Evolutionary conservation across 805 yeast genomes (phyloP).

Genomic region (Candida bentonensis): DNA sequence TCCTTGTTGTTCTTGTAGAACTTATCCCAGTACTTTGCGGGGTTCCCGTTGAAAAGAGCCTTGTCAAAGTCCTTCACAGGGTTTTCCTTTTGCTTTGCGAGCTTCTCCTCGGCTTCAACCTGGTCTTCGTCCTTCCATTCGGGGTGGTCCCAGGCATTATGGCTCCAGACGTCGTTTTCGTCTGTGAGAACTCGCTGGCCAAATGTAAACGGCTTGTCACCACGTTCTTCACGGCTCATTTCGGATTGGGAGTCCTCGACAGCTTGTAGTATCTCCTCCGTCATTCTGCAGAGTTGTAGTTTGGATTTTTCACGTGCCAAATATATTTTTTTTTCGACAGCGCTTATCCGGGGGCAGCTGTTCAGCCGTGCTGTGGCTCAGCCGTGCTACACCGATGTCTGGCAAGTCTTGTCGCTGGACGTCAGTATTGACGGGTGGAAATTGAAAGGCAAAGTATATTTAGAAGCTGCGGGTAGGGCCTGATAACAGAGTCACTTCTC

Average conservation of each 20-base stretch:
- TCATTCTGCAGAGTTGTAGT: too few relatives aligned
- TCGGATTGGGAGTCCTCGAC: slow-evolving; percentile 6
- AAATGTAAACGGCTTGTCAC: slow-evolving; percentile 82
- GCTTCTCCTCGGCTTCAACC: slow-evolving; percentile 56
- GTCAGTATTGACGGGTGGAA: too few relatives aligned
- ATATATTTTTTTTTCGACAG: too few relatives aligned
- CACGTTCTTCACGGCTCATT: slow-evolving; percentile 30
- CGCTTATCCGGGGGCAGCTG: too few relatives aligned
- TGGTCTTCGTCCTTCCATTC: slow-evolving; percentile 93
- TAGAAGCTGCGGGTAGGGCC: too few relatives aligned
- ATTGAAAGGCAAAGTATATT: too few relatives aligned
- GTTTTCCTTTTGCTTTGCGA: slow-evolving; percentile 55
- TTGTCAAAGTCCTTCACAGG: slow-evolving; percentile 89
- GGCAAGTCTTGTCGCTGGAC: too few relatives aligned
- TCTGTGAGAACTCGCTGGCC: slow-evolving; percentile 70
- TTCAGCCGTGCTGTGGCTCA: too few relatives aligned
- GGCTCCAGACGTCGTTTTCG: slow-evolving; percentile 68
- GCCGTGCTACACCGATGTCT: too few relatives aligned
- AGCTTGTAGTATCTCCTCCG: too few relatives aligned
- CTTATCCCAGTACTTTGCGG: slow-evolving; percentile 90
- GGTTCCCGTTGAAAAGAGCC: slow-evolving; percentile 59
- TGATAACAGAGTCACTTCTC: too few relatives aligned
- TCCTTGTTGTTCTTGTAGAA: slow-evolving; percentile 84
- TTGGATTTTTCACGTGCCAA: too few relatives aligned
- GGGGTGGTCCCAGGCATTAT: slow-evolving; percentile 95